Evolutionary conservation across 2,329 filamentous ascomycete genomes (phyloP), one percentile per base, ranked within the genome.

Genomic region (Xylaria arbuscula): DNA sequence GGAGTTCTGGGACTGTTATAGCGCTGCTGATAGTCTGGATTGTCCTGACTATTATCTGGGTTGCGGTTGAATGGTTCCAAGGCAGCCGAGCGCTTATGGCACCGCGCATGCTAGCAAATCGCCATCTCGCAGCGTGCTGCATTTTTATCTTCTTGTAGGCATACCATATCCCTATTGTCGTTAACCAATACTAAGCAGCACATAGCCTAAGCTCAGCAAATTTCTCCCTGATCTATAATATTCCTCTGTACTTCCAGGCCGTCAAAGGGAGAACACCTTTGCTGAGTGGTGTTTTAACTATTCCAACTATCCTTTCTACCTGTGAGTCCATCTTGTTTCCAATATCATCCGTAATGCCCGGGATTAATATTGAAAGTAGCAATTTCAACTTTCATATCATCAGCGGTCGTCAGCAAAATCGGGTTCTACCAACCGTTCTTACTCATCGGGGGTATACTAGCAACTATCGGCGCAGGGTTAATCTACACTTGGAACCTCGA

Each of bases 231-330:
- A 19, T 47, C 6, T 50, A 22, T 24, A 10, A 50, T 10, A n/a
- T 58, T 0, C 55, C 55, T 1, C 5, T 60, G 2, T 60, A 60
- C 32, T 60, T 60, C 45, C 57, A 60, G n/a, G 22, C 5, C 36
- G 32, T 60, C 9, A 22, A 60, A 7, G 24, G 24, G 15, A n/a
- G 17, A 2, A 22, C 13, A 3, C 40, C 56, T 11, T 48, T 40
- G n/a, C 24, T 34, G 2, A 47, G 40, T 19, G 56, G 56, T 6
- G 34, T 59, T 6, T 15, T 22, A 6, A 19, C n/a, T n/a, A 40
- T 59, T 19, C 56, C 56, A 19, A 24, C 48, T 8, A 59, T 59
- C 42, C 15, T 59, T 13, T 48, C 56, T 22, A 40, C 40, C 28
- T 28, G 28, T 28, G 28, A 28, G 28, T 28, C 28, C 28, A n/a